phyloP scores from a whole-genome alignment of 345 rosid genomes.

The Combretum micranthum region DNA sequence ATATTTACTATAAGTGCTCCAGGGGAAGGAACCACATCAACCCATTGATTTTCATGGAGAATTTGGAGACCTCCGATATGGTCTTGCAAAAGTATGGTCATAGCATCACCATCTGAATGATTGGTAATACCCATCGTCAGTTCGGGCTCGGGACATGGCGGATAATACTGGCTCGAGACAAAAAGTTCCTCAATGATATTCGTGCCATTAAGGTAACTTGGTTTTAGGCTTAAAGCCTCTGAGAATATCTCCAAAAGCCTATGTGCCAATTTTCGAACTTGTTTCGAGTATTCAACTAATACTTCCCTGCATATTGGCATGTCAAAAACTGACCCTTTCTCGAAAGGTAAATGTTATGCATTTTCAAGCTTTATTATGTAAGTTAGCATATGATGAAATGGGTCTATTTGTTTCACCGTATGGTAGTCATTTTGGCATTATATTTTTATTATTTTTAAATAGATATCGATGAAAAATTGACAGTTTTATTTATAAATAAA shows the following conservation, averaged over 20 bases:
- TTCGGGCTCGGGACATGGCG: slow-evolving; percentile 33
- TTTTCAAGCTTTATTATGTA: neutral
- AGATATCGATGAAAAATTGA: too few relatives aligned
- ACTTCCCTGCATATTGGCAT: slow-evolving; percentile 5
- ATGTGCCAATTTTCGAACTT: slow-evolving; percentile 8
- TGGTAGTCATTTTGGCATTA: too few relatives aligned
- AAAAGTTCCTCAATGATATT: slow-evolving; percentile 13
- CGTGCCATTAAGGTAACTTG: slow-evolving; percentile 5
- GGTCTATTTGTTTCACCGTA: too few relatives aligned
- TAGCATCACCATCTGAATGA: slow-evolving; percentile 41
- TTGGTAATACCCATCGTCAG: slow-evolving; percentile 31
- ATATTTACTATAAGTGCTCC: slow-evolving; percentile 37
- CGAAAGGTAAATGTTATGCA: neutral
- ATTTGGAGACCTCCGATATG: slow-evolving; percentile 44
- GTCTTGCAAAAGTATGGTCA: slow-evolving; percentile 42
- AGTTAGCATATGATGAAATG: neutral
- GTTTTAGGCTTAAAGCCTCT: slow-evolving; percentile 18
- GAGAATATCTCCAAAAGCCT: slow-evolving; percentile 14
- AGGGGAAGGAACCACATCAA: slow-evolving; percentile 36
- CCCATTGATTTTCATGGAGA: slow-evolving; percentile 41
- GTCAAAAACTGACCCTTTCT: neutral
- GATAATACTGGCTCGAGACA: slow-evolving; percentile 22
- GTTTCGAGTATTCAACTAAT: slow-evolving; percentile 6
- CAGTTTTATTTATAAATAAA: too few relatives aligned
- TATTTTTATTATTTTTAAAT: too few relatives aligned